Evolutionary conservation across 73 alveolate genomes (phyloP).

Genomic region (Paraurostyla sp.): DNA sequence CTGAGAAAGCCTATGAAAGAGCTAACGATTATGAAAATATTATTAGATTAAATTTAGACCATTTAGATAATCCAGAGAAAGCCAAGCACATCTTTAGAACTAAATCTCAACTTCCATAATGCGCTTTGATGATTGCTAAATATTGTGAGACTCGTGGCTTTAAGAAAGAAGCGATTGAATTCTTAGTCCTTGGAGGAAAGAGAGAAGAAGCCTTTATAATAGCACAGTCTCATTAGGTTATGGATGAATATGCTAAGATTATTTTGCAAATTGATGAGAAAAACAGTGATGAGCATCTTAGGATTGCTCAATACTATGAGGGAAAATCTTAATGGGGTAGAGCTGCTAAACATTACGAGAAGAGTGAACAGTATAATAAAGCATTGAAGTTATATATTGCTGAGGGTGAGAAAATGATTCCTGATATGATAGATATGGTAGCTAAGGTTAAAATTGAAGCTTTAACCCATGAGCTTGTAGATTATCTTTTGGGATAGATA

Average conservation of each 20-base stretch:
- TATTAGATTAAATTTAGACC: slow-evolving; percentile 92
- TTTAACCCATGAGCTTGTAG: slow-evolving; percentile 92
- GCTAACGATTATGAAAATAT: slow-evolving; percentile 98
- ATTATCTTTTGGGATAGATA: slow-evolving; percentile 94
- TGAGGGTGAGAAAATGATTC: slow-evolving; percentile 94
- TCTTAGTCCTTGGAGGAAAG: slow-evolving; percentile 94
- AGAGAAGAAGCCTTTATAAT: slow-evolving; percentile 97
- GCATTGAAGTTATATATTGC: slow-evolving; percentile 93
- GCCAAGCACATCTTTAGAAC: slow-evolving; percentile 94
- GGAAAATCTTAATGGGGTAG: slow-evolving; percentile 92
- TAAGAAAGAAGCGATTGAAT: slow-evolving; percentile 96
- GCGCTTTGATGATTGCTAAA: slow-evolving; percentile 95
- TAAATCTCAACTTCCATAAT: slow-evolving; percentile 91
- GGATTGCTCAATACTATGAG: slow-evolving; percentile 95
- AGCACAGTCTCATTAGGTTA: slow-evolving; percentile 94
- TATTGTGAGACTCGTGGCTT: slow-evolving; percentile 95
- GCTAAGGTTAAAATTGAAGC: slow-evolving; percentile 95
- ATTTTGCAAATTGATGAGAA: slow-evolving; percentile 90
- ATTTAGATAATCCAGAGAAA: slow-evolving; percentile 94
- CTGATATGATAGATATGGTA: slow-evolving; percentile 97
- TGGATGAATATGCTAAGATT: slow-evolving; percentile 96
- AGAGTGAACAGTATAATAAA: slow-evolving; percentile 93
- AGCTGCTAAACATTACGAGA: slow-evolving; percentile 98
- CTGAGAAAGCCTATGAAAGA: slow-evolving; percentile 96
- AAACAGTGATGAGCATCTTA: slow-evolving; percentile 93